Base-by-base conservation (phyloP, 257 asterid genomes). In the Fraxinus cuspidata region DNA sequence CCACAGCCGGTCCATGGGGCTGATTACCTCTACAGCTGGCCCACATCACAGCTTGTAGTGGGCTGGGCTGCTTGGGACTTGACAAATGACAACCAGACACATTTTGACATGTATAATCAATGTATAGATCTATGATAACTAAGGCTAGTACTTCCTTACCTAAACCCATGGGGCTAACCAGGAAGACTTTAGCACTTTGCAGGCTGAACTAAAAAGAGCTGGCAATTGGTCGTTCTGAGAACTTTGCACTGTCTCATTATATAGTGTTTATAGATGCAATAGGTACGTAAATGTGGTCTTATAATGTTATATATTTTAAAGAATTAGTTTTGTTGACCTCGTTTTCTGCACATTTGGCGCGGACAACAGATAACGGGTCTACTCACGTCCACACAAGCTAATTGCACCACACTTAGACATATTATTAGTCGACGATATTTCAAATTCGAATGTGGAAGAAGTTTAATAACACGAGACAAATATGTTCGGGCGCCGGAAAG, bases 161-260 rank as follows among this genome's bases (percentile, higher is more conserved):
- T 64, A 74, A 40, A 70, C 79, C 64, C 79, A 63, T 60, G 83
- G 73, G 72, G 84, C 79, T 79, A 83, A 72, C 79, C 34, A 70
- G 42, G 49, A 19, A 76, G 71, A 40, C 23, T 28, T 35, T 15
- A 76, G 2, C 71, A 35, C 7, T 73, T 70, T 32, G 37, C 71
- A 56, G 72, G 74, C 65, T 31, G 34, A 73, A 81, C 71, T 53
- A 78, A 80, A 78, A 80, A 80, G 74, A 81, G 84, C 81, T 89
- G 91, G 86, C 82, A 85, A 29, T 60, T 47, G 44, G 72, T 77
- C 79, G 81, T 49, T 23, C 79, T 74, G 9, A 68, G 38, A 74
- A 77, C 69, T 69, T 77, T 64, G 74, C 77, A 21, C 67, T 21
- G 29, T 58, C 29, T 21, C 11, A 58, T 58, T 58, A 38, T 37